Evolutionary conservation across 2,329 filamentous ascomycete genomes (phyloP), one percentile per base, ranked within the genome.

Genomic region (Huntiella abstrusa): DNA sequence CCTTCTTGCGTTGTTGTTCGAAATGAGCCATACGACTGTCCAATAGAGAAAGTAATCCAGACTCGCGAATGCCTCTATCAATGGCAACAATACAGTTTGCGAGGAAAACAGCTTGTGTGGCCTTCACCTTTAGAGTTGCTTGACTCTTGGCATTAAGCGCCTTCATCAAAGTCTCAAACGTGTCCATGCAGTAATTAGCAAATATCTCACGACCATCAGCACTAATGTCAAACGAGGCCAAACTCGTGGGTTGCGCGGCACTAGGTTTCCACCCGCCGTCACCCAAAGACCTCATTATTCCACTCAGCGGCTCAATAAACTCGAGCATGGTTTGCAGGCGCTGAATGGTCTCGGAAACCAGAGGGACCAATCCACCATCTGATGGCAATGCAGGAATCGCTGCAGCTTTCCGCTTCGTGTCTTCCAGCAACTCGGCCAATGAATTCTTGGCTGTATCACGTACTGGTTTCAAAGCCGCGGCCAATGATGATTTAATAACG

Each of bases 391-490:
- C 66, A 46, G 80, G 71, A 46, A 92, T 66, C 19, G 62, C 65
- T 47, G 69, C 68, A 28, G 85, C 73, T 53, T 75, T 81, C 36
- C 77, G 76, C 54, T 78, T 79, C 12, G 80, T 85, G 53, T 95
- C 86, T 28, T 91, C 85, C 2, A 96, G 66, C 16, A 98, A 66
- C 55, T 88, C 84, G 7, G 75, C 72, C 12, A 98, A 68, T 0
- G 88, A 94, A 1, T 73, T 70, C 59, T 95, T 95, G 35, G 84
- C 88, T 0, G 88, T 96, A 58, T 95, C 88, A 15, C 87, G 77
- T 8, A 96, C 75, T 1, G 91, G 91, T 55, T 91, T 86, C 11
- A 96, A 66, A 6, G 85, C 83, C 46, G 92, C 84, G 4, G 83
- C 79, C 44, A 98, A 74, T 4, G 84, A 73, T 28, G 74, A 68